Evolutionary conservation across 768 basidiomycete species (phyloP).

Genomic region (Lactifluus piperatus): DNA sequence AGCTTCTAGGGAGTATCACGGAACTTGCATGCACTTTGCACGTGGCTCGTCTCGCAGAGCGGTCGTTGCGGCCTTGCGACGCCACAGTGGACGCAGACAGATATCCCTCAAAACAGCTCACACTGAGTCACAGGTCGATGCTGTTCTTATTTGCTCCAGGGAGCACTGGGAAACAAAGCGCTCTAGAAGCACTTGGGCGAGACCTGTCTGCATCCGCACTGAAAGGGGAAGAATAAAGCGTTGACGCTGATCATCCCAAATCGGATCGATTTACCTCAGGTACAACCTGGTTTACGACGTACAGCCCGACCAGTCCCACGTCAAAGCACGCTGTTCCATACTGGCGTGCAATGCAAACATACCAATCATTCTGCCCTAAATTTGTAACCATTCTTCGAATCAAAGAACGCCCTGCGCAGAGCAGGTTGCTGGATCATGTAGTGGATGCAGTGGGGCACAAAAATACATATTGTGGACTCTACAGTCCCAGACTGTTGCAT

Average conservation of each 20-base stretch:
- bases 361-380: not conserved
- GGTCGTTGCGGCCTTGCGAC: not conserved
- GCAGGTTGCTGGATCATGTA: not conserved
- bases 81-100: too few relatives aligned
- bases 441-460: not conserved
- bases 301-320: not conserved
- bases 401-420: not conserved
- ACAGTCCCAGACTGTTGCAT: not conserved
- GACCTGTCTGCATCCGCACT: not conserved
- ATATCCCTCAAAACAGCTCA: too few relatives aligned
- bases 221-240: not conserved
- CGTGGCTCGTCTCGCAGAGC: not conserved
- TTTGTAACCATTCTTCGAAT: not conserved
- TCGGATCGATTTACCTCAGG: conserved; percentile 2
- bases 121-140: not conserved
- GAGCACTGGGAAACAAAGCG: not conserved
- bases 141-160: not conserved
- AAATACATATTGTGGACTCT: not conserved
- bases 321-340: not conserved
- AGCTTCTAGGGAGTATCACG: not conserved
- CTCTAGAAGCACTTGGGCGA: not conserved
- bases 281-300: not conserved
- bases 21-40: conserved; percentile 3
- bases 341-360: not conserved
- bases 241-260: not conserved